Base-by-base conservation (phyloP, 192 early-diverging fungal species). In the Kappamyces sp. region DNA sequence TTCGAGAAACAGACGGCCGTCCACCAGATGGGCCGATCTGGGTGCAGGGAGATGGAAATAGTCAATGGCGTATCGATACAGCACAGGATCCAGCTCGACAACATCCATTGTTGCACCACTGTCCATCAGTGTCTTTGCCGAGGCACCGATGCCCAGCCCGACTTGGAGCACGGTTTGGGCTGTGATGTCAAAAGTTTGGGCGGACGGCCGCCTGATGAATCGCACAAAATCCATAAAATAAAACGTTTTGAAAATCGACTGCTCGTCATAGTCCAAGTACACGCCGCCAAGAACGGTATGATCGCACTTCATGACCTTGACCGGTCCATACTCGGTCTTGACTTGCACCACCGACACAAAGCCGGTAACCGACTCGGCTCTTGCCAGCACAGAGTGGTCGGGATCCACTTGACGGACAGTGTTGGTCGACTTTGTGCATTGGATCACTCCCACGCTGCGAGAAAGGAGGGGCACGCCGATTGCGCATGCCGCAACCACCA, bases 231-330 rank as follows among this genome's bases (percentile, higher is more conserved):
- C 88, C 48, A 88, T 73, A 60, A 84, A 86, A 71, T 95, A 91
- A 60, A 95, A 93, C 2, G 78, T 67, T 32, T 79, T 82, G 77
- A 89, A 96, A 7, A 89, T 79, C 1, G 87, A 88, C 50, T 90
- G 88, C 2, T 66, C 64, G 36, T 53, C 23, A 3, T 84, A 80
- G 3, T 72, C 51, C 15, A 72, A 68, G 75, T 84, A 92, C 38
- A 80, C 70, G n/a, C 90, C 91, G 34, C 93, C 93, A 39, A 96
- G 77, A 41, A 96, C 68, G 36, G 90, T 91, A 64, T 96, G 89
- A 32, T 92, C 91, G 64, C 84, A 84, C 60, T 91, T 87, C 73
- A 96, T 72, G 32, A 92, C 46, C 2, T 86, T 81, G 41, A 90
- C 69, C 34, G 77, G 71, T 39, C 68, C 72, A 54, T 84, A 72